Conservation (phyloP, 1,284 basidiomycete species). For the Puccinia coronata region DNA sequence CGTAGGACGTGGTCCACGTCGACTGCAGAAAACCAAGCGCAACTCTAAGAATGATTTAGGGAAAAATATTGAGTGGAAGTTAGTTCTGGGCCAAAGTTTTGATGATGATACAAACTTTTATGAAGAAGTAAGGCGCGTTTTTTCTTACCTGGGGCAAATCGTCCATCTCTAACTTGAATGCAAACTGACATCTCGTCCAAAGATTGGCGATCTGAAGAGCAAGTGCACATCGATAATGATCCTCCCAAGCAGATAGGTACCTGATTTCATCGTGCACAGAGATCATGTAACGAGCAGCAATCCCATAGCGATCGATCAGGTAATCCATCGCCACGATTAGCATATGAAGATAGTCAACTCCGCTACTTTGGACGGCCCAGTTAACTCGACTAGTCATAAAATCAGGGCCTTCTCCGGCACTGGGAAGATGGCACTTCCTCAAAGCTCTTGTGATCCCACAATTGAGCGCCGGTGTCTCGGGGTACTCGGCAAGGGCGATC, state of each 20-base stretch:
- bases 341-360: slow-evolving; percentile 96
- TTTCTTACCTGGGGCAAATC: slow-evolving; percentile 75
- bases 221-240: slow-evolving; percentile 83
- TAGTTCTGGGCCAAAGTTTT: neutral
- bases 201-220: slow-evolving; percentile 93
- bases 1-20: slow-evolving; percentile 88
- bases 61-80: neutral
- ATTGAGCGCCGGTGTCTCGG: slow-evolving; percentile 86
- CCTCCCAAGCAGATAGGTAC: slow-evolving; percentile 84
- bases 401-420: slow-evolving; percentile 67
- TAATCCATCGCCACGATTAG: slow-evolving; percentile 94
- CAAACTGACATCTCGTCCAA: slow-evolving; percentile 91
- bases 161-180: slow-evolving; percentile 89
- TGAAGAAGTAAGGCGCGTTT: slow-evolving; percentile 15
- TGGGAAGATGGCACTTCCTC: slow-evolving; percentile 80
- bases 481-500: slow-evolving; percentile 82
- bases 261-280: slow-evolving; percentile 97
- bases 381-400: slow-evolving; percentile 97
- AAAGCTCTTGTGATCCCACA: slow-evolving; percentile 92
- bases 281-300: slow-evolving; percentile 88
- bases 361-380: slow-evolving; percentile 98
- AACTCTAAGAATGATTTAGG: slow-evolving; percentile 53
- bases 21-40: slow-evolving; percentile 93
- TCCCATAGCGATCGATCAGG: slow-evolving; percentile 76
- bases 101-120: neutral